A percentile compares a stretch with the other conserved stretches of the same genome.
Conservation (phyloP, 73 alveolate genomes). For the Strombidium stylifer region DNA sequence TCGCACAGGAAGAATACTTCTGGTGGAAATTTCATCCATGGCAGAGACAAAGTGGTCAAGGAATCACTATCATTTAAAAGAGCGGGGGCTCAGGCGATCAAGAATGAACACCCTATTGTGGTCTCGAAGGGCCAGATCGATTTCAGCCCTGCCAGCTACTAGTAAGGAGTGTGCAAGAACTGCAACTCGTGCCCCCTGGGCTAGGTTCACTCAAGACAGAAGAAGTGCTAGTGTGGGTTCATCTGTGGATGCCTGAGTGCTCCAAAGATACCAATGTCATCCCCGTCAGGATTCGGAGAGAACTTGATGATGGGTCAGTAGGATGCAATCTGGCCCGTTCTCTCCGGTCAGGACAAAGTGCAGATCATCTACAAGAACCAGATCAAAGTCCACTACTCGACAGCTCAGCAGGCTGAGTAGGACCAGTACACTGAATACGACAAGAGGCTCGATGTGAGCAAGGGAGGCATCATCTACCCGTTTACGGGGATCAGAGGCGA, state of each 20-base stretch:
- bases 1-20: no score
- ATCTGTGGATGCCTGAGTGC: not conserved
- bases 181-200: constrained; percentile 21
- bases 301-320: no score
- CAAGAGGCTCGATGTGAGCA: constrained; percentile 15
- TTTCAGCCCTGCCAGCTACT: no score
- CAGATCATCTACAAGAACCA: constrained; percentile 12
- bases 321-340: no score
- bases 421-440: constrained; percentile 34
- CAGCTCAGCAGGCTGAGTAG: constrained; percentile 17
- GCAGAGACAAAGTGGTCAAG: no score
- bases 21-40: no score
- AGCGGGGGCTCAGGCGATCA: no score
- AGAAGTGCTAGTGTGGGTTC: not conserved
- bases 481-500: constrained; percentile 61
- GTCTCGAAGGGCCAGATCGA: no score
- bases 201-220: not conserved
- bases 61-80: no score
- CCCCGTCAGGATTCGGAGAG: not conserved
- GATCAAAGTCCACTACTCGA: constrained; percentile 34
- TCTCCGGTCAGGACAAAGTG: not conserved
- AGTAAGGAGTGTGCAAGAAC: not conserved
- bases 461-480: constrained; percentile 52
- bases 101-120: no score
- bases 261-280: constrained; percentile 7